Conservation (phyloP, 257 asterid species). For the Jacaranda mimosifolia region DNA sequence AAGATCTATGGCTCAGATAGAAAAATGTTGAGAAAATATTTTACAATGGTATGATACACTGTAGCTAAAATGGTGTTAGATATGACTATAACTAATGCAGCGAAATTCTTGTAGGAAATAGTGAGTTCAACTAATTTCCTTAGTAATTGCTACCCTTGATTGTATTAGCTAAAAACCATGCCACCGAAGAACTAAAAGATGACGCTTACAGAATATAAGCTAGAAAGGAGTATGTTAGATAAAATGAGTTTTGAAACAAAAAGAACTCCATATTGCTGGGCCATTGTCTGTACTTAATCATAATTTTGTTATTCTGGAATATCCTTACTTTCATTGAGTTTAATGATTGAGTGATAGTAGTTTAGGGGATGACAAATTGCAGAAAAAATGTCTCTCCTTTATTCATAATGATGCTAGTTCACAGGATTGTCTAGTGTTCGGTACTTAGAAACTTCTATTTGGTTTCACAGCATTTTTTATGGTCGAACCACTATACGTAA, state of each 20-base stretch:
- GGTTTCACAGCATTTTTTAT: too few relatives aligned
- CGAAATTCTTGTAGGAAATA: background rate
- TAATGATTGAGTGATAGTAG: too few relatives aligned
- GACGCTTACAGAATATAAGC: background rate
- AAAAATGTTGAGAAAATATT: background rate
- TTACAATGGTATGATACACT: background rate
- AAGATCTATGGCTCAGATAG: background rate
- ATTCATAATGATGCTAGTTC: too few relatives aligned
- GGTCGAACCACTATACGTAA: too few relatives aligned
- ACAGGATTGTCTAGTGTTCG: too few relatives aligned
- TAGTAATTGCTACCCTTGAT: background rate
- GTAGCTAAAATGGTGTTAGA: background rate
- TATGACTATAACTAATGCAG: too few relatives aligned
- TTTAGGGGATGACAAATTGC: too few relatives aligned
- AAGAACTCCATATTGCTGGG: background rate
- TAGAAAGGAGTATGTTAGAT: background rate
- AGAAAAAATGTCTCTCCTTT: too few relatives aligned
- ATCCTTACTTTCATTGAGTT: background rate
- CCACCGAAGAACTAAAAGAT: background rate
- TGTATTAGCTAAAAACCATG: background rate
- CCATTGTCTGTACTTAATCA: background rate
- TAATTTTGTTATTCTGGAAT: background rate
- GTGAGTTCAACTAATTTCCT: background rate
- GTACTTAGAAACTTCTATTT: too few relatives aligned
- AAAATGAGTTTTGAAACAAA: background rate